Percentiles rank a stretch among this genome's conserved stretches.
These are phyloP conservation scores for Ambrosiella xylebori DNA, from an alignment of 2,329 filamentous ascomycete genomes.

Conservation along the genomic window DNA sequence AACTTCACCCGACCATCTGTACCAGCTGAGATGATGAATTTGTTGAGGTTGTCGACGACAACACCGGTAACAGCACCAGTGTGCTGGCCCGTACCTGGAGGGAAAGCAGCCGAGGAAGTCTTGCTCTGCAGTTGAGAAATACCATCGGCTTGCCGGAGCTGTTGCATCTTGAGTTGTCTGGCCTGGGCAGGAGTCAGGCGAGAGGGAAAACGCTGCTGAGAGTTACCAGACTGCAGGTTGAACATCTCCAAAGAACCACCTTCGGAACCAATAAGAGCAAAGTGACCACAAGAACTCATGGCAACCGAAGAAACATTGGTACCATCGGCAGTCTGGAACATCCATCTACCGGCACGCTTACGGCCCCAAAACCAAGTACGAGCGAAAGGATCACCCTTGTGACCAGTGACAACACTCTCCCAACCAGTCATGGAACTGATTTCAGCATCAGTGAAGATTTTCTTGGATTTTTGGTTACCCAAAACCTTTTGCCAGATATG, in stretches of 20 bases:
- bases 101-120: constrained; percentile 27
- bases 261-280: constrained; percentile 74
- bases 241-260: constrained; percentile 82
- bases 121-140: constrained; percentile 33
- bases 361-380: constrained; percentile 98
- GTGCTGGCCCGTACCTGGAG: constrained; percentile 51
- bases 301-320: constrained; percentile 73
- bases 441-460: constrained; percentile 50
- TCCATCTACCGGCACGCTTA: constrained; percentile 84
- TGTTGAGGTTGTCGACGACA: constrained; percentile 77
- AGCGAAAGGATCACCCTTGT: constrained; percentile 67
- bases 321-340: constrained; percentile 69
- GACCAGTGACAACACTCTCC: constrained; percentile 92
- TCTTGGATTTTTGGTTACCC: constrained; percentile 30
- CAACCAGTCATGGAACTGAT: constrained; percentile 70
- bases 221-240: constrained; percentile 84
- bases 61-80: constrained; percentile 70
- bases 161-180: constrained; percentile 52
- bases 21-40: constrained; percentile 67
- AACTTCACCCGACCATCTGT: constrained; percentile 91
- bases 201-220: constrained; percentile 75
- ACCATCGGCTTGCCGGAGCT: constrained; percentile 39
- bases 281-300: constrained; percentile 82
- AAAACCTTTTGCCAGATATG: constrained; percentile 51
- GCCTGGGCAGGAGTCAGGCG: constrained; percentile 62